Percentiles rank a stretch among this genome's conserved stretches.
These are phyloP conservation scores for Alnus glutinosa DNA, from an alignment of 306 rosid genomes.

Conservation along the genomic window DNA sequence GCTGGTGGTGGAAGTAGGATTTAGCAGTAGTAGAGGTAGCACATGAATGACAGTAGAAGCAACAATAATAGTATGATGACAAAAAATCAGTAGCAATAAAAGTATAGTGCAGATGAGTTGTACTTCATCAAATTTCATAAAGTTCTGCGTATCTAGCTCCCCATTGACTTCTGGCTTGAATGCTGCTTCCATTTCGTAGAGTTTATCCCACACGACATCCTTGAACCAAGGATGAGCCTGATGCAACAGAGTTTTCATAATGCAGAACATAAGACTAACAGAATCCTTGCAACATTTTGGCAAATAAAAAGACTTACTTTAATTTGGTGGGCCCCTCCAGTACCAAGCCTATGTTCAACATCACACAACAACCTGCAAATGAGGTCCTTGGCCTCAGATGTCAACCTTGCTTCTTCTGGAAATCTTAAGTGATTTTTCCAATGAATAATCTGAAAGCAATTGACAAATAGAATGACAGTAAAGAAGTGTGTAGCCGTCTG, in stretches of 20 bases:
- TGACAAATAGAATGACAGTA: conserved; percentile 31
- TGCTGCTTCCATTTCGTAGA: conserved; percentile 97
- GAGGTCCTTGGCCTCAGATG: conserved; percentile 88
- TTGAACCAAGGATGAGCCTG: conserved; percentile 99
- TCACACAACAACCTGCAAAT: conserved; percentile 91
- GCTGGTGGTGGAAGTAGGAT: neutral
- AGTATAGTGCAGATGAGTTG: conserved; percentile 20
- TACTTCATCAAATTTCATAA: conserved; percentile 99
- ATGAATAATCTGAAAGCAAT: conserved; percentile 83
- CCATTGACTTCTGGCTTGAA: conserved; percentile 93
- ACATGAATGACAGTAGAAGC: neutral
- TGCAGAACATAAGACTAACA: conserved; percentile 17
- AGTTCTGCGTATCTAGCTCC: conserved; percentile 98
- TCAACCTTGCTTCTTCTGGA: conserved; percentile 85
- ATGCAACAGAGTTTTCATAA: conserved; percentile 33
- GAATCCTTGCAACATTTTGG: conserved; percentile 19
- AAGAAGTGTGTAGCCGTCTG: conserved; percentile 18
- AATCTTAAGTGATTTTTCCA: conserved; percentile 88
- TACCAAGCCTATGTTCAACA: conserved; percentile 89
- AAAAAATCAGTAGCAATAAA: neutral
- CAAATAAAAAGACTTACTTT: conserved; percentile 51
- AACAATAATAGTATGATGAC: neutral
- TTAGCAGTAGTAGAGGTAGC: neutral
- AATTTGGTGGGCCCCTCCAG: conserved; percentile 81
- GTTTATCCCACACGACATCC: conserved; percentile 80